Conservation (phyloP, 2,329 filamentous ascomycete species). For the Colletotrichum caudatum region DNA sequence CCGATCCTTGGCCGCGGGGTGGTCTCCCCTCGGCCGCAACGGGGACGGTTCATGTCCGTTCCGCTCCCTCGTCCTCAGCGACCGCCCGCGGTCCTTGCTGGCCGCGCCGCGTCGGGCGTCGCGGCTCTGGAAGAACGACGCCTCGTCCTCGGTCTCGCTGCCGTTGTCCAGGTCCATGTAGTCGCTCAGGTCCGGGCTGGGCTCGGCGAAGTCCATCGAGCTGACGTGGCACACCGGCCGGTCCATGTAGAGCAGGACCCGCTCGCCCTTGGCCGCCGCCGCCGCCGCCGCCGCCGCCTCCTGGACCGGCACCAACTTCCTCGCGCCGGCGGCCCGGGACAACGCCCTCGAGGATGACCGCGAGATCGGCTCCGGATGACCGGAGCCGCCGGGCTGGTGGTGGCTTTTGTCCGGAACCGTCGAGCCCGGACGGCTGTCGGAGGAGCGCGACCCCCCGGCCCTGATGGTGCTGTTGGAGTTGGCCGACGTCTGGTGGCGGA, state of each 20-base stretch:
- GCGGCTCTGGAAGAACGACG: conserved; percentile 10
- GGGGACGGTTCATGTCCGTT: conserved; percentile 31
- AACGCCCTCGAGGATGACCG: conserved; percentile 3
- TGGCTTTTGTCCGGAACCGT: conserved; percentile 3
- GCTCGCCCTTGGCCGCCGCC: conserved; percentile 48
- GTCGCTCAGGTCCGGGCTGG: conserved; percentile 55
- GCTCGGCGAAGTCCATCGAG: conserved; percentile 48
- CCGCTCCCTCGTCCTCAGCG: conserved; percentile 25
- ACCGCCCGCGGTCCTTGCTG: conserved; percentile 23
- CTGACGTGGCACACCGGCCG: conserved; percentile 45
- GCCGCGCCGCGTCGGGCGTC: conserved; percentile 2
- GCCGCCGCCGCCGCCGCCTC: neutral
- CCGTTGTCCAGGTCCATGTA: conserved; percentile 52
- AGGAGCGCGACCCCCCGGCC: conserved; percentile 18
- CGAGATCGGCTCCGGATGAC: conserved; percentile 3
- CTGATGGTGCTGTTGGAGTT: conserved; percentile 42
- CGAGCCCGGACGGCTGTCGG: conserved; percentile 11
- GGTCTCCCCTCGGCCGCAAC: conserved; percentile 17
- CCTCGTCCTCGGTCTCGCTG: conserved; percentile 43
- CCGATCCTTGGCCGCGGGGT: conserved; percentile 2
- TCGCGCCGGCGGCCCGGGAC: conserved; percentile 24
- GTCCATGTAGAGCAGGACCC: conserved; percentile 50
- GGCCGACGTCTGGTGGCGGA: conserved; percentile 39
- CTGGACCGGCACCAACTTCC: conserved; percentile 8
- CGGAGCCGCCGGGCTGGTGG: conserved; percentile 16